Conservation (phyloP, 495 filamentous ascomycete genomes). For the Daldinia loculata region DNA sequence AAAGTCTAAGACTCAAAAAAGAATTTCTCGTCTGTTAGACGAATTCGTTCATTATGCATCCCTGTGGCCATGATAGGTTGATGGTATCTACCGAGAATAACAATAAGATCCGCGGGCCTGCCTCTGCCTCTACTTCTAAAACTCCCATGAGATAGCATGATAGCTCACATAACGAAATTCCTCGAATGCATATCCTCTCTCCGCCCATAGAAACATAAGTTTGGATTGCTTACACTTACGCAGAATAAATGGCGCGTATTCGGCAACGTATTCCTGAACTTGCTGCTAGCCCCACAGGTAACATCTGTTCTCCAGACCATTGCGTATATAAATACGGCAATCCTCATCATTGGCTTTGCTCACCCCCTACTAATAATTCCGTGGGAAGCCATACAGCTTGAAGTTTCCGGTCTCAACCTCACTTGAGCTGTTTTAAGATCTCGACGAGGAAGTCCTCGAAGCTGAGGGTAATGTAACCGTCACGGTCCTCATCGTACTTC, state of each 20-base stretch:
- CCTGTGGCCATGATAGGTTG: not conserved
- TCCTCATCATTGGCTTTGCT: not conserved
- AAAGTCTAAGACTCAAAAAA: not conserved
- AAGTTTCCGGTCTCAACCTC: not conserved
- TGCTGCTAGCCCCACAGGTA: not conserved
- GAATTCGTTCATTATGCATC: slow-evolving; percentile 36
- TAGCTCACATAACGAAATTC: not conserved
- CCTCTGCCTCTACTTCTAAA: not conserved
- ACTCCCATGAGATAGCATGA: not conserved
- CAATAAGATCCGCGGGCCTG: slow-evolving; percentile 6
- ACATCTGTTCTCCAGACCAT: not conserved
- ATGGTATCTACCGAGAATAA: slow-evolving; percentile 30
- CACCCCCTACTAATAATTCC: not conserved
- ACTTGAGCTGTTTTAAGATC: slow-evolving; percentile 61
- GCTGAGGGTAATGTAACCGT: slow-evolving; percentile 86
- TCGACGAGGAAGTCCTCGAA: slow-evolving; percentile 83
- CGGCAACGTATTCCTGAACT: slow-evolving; percentile 1
- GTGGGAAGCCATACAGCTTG: not conserved
- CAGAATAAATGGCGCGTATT: not conserved
- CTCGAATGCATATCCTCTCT: not conserved
- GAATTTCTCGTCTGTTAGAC: not conserved
- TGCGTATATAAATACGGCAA: not conserved
- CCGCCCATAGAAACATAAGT: not conserved
- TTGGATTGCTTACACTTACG: not conserved
- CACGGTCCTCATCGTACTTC: slow-evolving; percentile 95